These are phyloP conservation scores for Aschersonia sp. DNA, from an alignment of 2,329 filamentous ascomycete species.

Conservation along the genomic window DNA sequence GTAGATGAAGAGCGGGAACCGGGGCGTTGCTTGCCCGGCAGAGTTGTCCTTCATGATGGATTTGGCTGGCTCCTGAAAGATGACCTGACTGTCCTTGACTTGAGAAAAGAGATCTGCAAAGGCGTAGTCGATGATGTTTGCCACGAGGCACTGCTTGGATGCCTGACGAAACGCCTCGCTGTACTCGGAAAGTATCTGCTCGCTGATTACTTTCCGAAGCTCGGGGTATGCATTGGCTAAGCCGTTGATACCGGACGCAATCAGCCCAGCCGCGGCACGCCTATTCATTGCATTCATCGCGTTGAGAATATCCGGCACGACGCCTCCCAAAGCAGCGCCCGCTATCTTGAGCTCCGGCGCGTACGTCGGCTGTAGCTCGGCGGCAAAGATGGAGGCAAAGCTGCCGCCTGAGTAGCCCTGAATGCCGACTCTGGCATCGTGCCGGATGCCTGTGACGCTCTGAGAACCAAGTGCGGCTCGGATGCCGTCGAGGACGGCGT, in stretches of 20 bases:
- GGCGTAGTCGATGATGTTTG: conserved; percentile 12
- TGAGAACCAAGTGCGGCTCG: conserved; percentile 20
- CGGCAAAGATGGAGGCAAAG: conserved; percentile 9
- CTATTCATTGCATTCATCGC: conserved; percentile 8
- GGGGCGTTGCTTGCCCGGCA: background rate
- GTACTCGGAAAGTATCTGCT: conserved; percentile 8
- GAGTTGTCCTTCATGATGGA: background rate
- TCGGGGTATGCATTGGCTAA: conserved; percentile 9
- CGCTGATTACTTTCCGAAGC: conserved; percentile 4
- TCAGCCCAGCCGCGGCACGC: conserved; percentile 6
- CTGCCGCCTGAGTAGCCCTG: conserved; percentile 23
- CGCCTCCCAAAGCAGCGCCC: conserved; percentile 11
- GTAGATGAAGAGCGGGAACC: background rate
- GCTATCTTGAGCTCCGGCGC: conserved; percentile 10
- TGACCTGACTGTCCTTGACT: conserved; percentile 15
- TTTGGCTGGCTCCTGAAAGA: background rate
- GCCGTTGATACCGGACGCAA: conserved; percentile 9
- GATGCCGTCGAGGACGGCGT: conserved; percentile 27
- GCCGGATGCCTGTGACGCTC: conserved; percentile 13
- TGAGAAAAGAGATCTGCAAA: conserved; percentile 25
- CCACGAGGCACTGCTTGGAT: conserved; percentile 11
- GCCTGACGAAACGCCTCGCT: conserved; percentile 15
- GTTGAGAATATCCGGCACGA: conserved; percentile 7
- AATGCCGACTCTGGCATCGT: conserved; percentile 21
- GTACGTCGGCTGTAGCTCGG: conserved; percentile 11